phyloP scores from a whole-genome alignment of 2,329 filamentous ascomycete genomes.

The Nemania sp. region DNA sequence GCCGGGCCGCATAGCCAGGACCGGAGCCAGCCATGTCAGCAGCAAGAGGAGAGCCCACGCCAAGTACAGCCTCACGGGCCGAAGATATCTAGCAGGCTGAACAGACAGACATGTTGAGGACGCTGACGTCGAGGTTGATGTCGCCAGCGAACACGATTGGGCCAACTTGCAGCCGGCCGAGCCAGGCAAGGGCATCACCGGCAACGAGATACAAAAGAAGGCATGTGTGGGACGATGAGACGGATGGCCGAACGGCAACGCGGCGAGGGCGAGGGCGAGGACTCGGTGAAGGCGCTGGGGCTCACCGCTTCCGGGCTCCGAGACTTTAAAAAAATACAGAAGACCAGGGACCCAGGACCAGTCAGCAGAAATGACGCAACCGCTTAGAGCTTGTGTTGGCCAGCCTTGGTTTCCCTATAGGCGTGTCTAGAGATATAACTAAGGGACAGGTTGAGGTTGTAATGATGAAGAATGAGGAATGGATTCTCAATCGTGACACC shows the following conservation, averaged over 20 bases:
- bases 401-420: background rate
- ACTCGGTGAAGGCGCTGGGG: slow-evolving; percentile 13
- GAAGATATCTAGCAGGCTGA: no score
- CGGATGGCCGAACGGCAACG: slow-evolving; percentile 7
- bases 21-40: slow-evolving; percentile 47
- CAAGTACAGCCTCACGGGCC: slow-evolving; percentile 32
- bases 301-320: slow-evolving; percentile 21
- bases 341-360: background rate
- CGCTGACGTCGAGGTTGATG: background rate
- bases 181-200: slow-evolving; percentile 49
- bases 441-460: no score
- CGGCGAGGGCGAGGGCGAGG: slow-evolving; percentile 1
- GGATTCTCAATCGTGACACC: background rate
- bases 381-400: background rate
- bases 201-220: slow-evolving; percentile 39
- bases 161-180: slow-evolving; percentile 41
- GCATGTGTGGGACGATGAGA: slow-evolving; percentile 40
- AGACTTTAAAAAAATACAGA: background rate
- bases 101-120: no score
- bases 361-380: no score
- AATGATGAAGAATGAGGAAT: background rate
- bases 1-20: slow-evolving; percentile 58
- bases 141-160: slow-evolving; percentile 28
- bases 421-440: no score
- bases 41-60: slow-evolving; percentile 36